Conservation (phyloP, 306 rosid genomes). For the Dalbergia oliveri region DNA sequence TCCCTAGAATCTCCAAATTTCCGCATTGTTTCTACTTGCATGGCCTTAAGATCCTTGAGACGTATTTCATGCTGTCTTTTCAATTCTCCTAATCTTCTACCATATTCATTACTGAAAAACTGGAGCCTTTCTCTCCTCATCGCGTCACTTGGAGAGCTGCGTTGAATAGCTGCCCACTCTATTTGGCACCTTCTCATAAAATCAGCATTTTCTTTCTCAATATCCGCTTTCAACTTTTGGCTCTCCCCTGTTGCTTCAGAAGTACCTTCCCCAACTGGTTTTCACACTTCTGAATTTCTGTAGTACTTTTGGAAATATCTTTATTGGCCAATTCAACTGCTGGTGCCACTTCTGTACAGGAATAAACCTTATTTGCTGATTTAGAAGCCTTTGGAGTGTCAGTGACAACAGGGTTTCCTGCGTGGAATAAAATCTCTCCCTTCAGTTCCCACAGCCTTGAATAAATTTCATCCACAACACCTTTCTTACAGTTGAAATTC, state of each 20-base stretch:
- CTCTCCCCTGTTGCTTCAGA: slow-evolving; percentile 53
- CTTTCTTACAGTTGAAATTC: slow-evolving; percentile 72
- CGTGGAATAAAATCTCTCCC: slow-evolving; percentile 55
- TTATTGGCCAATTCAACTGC: slow-evolving; percentile 45
- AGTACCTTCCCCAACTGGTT: slow-evolving; percentile 57
- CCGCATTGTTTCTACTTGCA: slow-evolving; percentile 52
- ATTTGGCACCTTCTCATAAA: slow-evolving; percentile 48
- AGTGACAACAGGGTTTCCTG: slow-evolving; percentile 40
- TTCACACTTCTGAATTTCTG: slow-evolving; percentile 54
- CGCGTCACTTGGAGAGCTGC: slow-evolving; percentile 46
- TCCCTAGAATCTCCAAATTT: slow-evolving; percentile 59
- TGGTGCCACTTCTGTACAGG: slow-evolving; percentile 30
- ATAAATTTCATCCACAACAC: slow-evolving; percentile 61
- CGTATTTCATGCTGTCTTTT: slow-evolving; percentile 43
- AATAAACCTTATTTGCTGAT: slow-evolving; percentile 37
- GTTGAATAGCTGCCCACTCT: slow-evolving; percentile 49
- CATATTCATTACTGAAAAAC: slow-evolving; percentile 43
- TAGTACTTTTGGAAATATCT: slow-evolving; percentile 58
- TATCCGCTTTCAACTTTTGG: slow-evolving; percentile 20
- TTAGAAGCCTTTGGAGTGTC: slow-evolving; percentile 53
- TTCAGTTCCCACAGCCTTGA: slow-evolving; percentile 67
- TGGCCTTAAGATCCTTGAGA: slow-evolving; percentile 60
- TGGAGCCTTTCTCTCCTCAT: slow-evolving; percentile 51
- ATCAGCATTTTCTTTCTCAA: slow-evolving; percentile 48
- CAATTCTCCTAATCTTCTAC: slow-evolving; percentile 48